Evolutionary conservation across 2,329 filamentous ascomycete species (phyloP), one percentile per base, ranked within the genome.

Genomic region (Fusarium pseudograminearum): DNA sequence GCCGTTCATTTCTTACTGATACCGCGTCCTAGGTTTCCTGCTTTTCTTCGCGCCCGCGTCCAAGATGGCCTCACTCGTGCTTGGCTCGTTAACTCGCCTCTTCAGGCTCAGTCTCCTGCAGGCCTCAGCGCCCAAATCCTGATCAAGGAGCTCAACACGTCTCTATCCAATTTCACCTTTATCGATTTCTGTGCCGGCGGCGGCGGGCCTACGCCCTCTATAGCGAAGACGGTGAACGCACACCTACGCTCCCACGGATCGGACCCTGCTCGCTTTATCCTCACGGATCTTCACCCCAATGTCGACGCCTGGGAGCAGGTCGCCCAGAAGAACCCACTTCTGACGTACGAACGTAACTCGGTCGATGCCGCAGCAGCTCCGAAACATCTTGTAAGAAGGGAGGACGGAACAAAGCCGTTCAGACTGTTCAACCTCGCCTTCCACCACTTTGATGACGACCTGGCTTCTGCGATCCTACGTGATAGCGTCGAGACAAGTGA

Each of bases 161-260:
- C 80, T 28, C 80, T 87, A 2, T 79, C 82, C 20, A 78, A 81
- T 3, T 89, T 91, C 77, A 88, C 86, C 20, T 89, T 91, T 71
- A 85, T 94, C 65, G 92, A 94, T 80, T 92, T 93, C 78, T 93
- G 91, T 77, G 90, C 91, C 4, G 92, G 92, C 53, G 89, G 86
- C 16, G 92, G 92, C 41, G 91, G 91, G 0, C 90, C 90, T 1
- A 92, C 89, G 3, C 90, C 89, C 1, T 82, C 80, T 40, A 88
- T 92, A 52, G 90, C 91, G 77, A 81, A 80, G 14, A 80, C 84
- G 42, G 76, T 92, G 66, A 92, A 92, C 77, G 65, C 74, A 47
- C 77, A 79, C 68, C 75, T 83, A 34, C 71, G 65, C 41, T 70
- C 71, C 26, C 70, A 57, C 22, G 64, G 57, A 65, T 30, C 62